Evolutionary conservation across 306 rosid genomes (phyloP).

Genomic region (Dicorynia guianensis): DNA sequence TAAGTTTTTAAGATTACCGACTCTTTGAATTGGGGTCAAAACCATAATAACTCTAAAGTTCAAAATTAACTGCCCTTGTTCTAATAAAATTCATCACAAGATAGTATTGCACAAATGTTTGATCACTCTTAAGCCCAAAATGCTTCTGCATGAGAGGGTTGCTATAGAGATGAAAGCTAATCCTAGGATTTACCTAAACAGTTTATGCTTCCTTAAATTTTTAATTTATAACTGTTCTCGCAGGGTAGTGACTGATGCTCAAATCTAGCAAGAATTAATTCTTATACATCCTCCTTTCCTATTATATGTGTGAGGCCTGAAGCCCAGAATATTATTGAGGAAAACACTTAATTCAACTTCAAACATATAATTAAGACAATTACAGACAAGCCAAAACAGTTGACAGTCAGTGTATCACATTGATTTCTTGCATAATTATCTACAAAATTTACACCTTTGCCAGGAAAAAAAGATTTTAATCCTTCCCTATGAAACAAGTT

Average conservation of each 20-base stretch:
- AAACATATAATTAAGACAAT: neutral
- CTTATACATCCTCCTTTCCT: neutral
- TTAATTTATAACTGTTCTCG: no score
- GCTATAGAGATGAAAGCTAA: neutral
- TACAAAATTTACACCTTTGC: neutral
- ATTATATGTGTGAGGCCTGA: neutral
- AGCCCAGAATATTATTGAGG: neutral
- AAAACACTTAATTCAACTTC: neutral
- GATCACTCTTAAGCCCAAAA: neutral
- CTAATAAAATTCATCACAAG: neutral
- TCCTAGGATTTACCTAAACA: neutral
- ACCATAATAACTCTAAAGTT: neutral
- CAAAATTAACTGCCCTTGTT: neutral
- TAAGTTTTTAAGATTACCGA: no score
- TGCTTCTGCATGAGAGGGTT: neutral
- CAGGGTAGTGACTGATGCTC: no score
- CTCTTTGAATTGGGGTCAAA: no score
- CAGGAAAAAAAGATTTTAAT: neutral
- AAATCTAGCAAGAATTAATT: neutral
- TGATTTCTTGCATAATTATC: neutral
- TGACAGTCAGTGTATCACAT: neutral
- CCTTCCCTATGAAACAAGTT: neutral
- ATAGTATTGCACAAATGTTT: neutral
- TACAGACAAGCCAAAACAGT: neutral
- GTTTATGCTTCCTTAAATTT: no score